phyloP scores from a whole-genome alignment of 495 filamentous ascomycete genomes.

The Cercophora scortea region DNA sequence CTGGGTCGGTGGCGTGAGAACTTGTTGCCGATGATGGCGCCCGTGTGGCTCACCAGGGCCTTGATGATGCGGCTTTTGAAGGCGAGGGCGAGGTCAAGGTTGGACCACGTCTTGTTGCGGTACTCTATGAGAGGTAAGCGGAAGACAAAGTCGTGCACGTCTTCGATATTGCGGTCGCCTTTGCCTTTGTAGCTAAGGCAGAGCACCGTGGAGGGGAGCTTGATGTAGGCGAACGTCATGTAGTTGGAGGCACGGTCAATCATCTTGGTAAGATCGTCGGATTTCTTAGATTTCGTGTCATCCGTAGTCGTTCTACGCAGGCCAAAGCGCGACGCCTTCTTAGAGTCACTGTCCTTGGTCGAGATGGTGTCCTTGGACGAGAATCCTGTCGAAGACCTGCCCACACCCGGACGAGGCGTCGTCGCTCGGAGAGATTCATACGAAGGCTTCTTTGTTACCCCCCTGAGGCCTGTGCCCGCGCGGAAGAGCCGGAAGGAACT shows the following conservation, averaged over 20 bases:
- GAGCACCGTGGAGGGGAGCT: conserved; percentile 87
- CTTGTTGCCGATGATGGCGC: conserved; percentile 96
- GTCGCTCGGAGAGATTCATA: conserved; percentile 54
- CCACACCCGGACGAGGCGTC: conserved; percentile 37
- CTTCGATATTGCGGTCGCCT: conserved; percentile 88
- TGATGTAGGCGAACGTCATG: conserved; percentile 94
- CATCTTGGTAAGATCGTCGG: conserved; percentile 97
- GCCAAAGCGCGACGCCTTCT: conserved; percentile 41
- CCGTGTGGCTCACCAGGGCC: conserved; percentile 89
- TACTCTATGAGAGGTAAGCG: conserved; percentile 91
- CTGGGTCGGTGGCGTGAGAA: conserved; percentile 78
- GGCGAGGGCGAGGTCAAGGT: conserved; percentile 84
- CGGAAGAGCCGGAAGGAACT: conserved; percentile 49
- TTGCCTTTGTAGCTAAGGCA: conserved; percentile 96
- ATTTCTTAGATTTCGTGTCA: conserved; percentile 43
- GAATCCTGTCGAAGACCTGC: conserved; percentile 42
- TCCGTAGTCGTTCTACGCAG: conserved; percentile 28
- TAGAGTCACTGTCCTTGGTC: conserved; percentile 33
- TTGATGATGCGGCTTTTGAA: conserved; percentile 91
- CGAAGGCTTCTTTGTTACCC: conserved; percentile 53
- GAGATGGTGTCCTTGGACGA: conserved; percentile 35
- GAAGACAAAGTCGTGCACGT: conserved; percentile 96
- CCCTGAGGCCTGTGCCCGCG: conserved; percentile 29
- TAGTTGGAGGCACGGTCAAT: conserved; percentile 90
- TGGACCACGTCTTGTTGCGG: conserved; percentile 98